Base-by-base conservation (phyloP, 1,284 basidiomycete species). In the Volvariella surrecta region DNA sequence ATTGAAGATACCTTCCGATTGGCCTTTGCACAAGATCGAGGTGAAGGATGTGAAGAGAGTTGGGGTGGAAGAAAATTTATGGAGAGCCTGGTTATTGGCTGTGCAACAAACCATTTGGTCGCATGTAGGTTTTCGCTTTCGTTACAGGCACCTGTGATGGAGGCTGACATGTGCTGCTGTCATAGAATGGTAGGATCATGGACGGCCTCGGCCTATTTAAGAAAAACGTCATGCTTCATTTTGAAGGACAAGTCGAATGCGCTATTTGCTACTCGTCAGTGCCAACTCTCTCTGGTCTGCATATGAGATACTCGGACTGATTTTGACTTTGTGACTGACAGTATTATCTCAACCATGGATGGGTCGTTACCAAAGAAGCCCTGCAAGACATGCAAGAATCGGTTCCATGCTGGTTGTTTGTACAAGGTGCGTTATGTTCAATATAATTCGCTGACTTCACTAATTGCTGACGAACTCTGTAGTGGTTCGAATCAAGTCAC, bases 181-280 rank as follows among this genome's bases (percentile, higher is more conserved):
- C 15, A 2, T 57, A 93, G 86, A 94, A 95, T 57, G 94, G 94
- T 3, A 78, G 86, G 37, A 87, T 99, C 32, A 73, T 90, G 21
- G 96, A 99, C 56, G 94, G 89, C 0, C 62, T 99, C n/a, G 78
- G 77, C 13, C 68, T 97, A 46, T 99, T 97, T 75, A 96, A 95
- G 68, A 89, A 88, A 66, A 99, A 98, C 55, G 89, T 93, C 30
- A 74, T 79, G 0, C 71, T 89, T 24, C 90, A 96, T 61, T 97
- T 97, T 56, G 89, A 93, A 51, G 93, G 93, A 8, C 86, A 93
- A 55, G 87, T 89, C 6, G 90, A 94, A 55, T 94, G 96, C 62
- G 83, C 93, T 1, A 96, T 96, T 54, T 95, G 90, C 56, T 94
- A 93, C 60, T 92, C 88, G 87, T 92, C 58, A 55, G 83, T 69